Evolutionary conservation across 1,284 basidiomycete genomes (phyloP).

Genomic region (Leccinum subrobustum): DNA sequence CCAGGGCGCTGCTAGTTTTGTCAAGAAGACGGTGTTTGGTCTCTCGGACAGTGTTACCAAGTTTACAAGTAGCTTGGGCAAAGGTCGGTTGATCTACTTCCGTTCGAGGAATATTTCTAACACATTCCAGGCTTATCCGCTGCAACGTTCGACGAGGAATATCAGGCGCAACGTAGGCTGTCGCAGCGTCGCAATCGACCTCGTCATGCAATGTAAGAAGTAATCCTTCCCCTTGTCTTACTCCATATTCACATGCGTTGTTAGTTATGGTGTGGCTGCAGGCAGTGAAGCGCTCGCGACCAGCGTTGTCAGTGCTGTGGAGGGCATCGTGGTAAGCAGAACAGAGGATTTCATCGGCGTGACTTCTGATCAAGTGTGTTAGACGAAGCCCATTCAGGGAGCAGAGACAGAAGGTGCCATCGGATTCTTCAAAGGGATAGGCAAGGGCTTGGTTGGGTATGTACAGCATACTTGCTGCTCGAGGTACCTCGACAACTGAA

Average conservation of each 20-base stretch:
- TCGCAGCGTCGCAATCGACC: slow-evolving; percentile 92
- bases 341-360: not conserved
- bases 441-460: slow-evolving; percentile 93
- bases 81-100: slow-evolving; percentile 54
- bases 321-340: slow-evolving; percentile 83
- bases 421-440: slow-evolving; percentile 98
- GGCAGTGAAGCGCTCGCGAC: slow-evolving; percentile 94
- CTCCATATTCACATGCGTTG: slow-evolving; percentile 12
- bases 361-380: slow-evolving; percentile 8
- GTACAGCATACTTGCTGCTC: slow-evolving; percentile 26
- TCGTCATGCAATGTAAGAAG: slow-evolving; percentile 85
- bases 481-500: slow-evolving; percentile 14
- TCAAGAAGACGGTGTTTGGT: slow-evolving; percentile 99
- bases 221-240: not conserved
- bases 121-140: slow-evolving; percentile 78
- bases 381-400: slow-evolving; percentile 96
- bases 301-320: slow-evolving; percentile 93
- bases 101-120: not conserved
- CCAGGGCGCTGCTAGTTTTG: slow-evolving; percentile 94
- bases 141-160: slow-evolving; percentile 95
- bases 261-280: slow-evolving; percentile 90
- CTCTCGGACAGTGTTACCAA: slow-evolving; percentile 96
- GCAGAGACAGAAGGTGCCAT: slow-evolving; percentile 93
- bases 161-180: slow-evolving; percentile 87
- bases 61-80: slow-evolving; percentile 95